Evolutionary conservation across 2,329 filamentous ascomycete genomes (phyloP).

Genomic region (Epichloe coenophiala): DNA sequence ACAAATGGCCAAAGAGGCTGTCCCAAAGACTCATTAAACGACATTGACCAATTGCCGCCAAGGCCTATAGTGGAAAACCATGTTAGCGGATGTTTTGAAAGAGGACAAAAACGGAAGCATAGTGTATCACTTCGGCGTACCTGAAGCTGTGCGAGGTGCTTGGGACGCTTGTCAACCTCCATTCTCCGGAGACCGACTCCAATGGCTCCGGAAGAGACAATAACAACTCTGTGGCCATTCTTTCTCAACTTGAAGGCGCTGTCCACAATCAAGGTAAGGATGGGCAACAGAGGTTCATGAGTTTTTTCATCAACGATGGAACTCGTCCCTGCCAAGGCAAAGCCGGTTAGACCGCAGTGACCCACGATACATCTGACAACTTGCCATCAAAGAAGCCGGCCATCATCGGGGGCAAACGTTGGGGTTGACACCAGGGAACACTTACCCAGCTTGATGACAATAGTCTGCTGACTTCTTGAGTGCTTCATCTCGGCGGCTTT

Average conservation of each 20-base stretch:
- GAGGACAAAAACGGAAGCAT: not conserved
- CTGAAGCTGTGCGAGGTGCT: constrained; percentile 80
- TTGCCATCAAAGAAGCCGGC: not conserved
- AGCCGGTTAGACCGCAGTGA: not conserved
- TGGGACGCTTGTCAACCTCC: constrained; percentile 76
- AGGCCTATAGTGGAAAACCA: constrained; percentile 38
- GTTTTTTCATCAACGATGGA: constrained; percentile 97
- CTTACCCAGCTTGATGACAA: constrained; percentile 81
- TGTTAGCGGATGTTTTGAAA: not conserved
- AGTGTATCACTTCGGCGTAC: constrained; percentile 22
- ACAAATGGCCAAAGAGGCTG: constrained; percentile 72
- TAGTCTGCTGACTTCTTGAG: constrained; percentile 30
- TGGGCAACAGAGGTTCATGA: constrained; percentile 84
- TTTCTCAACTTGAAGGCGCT: constrained; percentile 77
- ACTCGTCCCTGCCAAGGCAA: constrained; percentile 59
- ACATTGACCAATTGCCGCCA: constrained; percentile 93
- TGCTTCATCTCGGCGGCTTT: constrained; percentile 47
- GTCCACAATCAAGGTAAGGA: constrained; percentile 83
- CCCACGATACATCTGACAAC: not conserved
- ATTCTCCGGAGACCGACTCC: constrained; percentile 85
- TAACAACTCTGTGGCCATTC: constrained; percentile 86
- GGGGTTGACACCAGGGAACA: not conserved
- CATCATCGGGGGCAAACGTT: not conserved
- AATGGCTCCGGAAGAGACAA: constrained; percentile 95
- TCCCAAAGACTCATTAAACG: constrained; percentile 94